phyloP scores from a whole-genome alignment of 495 filamentous ascomycete genomes.

The Penicillium mononematosum region DNA sequence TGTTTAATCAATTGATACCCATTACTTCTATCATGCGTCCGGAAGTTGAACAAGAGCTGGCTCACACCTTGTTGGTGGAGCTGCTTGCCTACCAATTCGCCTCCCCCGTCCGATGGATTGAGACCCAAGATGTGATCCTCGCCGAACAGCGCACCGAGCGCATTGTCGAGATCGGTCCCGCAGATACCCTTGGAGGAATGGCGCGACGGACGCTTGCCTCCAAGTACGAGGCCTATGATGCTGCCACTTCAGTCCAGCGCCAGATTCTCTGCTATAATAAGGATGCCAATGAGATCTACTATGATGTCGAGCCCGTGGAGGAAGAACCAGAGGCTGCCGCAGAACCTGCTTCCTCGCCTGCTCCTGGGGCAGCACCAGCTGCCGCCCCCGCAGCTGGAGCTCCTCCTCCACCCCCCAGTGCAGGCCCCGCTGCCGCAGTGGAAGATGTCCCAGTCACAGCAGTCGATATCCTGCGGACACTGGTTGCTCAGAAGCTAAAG shows the following conservation, averaged over 20 bases:
- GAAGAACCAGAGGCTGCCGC: slow-evolving; percentile 71
- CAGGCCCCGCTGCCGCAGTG: slow-evolving; percentile 86
- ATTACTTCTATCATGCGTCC: slow-evolving; percentile 74
- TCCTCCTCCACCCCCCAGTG: slow-evolving; percentile 62
- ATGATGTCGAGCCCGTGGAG: slow-evolving; percentile 93
- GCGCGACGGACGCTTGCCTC: slow-evolving; percentile 92
- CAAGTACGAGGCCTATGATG: slow-evolving; percentile 99
- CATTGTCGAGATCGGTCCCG: slow-evolving; percentile 95
- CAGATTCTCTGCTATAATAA: slow-evolving; percentile 99
- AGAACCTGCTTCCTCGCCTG: slow-evolving; percentile 37
- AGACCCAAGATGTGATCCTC: slow-evolving; percentile 99
- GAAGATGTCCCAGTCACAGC: slow-evolving; percentile 84
- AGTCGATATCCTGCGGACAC: slow-evolving; percentile 80
- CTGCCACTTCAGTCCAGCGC: slow-evolving; percentile 88
- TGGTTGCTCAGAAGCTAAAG: slow-evolving; percentile 99
- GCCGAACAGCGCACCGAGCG: slow-evolving; percentile 93
- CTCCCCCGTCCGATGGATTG: slow-evolving; percentile 97
- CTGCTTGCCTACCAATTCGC: slow-evolving; percentile 99
- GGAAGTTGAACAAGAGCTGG: slow-evolving; percentile 97
- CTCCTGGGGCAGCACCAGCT: slow-evolving; percentile 36
- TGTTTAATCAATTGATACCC: slow-evolving; percentile 20
- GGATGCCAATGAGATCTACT: slow-evolving; percentile 99
- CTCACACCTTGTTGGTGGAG: slow-evolving; percentile 96
- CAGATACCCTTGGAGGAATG: slow-evolving; percentile 98
- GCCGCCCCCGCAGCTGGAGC: slow-evolving; percentile 52